These are phyloP conservation scores for Saccharum hybrid DNA, from an alignment of 202 grass and related monocot genomes.

Conservation along the genomic window DNA sequence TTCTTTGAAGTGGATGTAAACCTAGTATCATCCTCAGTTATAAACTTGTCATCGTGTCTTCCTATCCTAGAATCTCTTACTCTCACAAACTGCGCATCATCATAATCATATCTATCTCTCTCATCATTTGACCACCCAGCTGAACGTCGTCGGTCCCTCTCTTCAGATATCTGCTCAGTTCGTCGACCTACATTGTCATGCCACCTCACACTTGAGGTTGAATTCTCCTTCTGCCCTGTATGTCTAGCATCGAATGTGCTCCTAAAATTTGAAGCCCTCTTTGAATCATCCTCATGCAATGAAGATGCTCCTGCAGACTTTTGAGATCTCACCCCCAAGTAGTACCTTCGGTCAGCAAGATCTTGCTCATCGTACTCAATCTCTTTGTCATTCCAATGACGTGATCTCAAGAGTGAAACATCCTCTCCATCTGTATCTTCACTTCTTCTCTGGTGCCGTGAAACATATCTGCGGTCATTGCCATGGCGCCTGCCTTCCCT, in stretches of 20 bases:
- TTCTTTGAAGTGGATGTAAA: constrained; percentile 58
- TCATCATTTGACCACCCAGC: constrained; percentile 48
- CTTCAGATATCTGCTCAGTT: constrained; percentile 39
- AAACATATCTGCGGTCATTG: constrained; percentile 40
- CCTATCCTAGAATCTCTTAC: constrained; percentile 55
- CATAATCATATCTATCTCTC: constrained; percentile 50
- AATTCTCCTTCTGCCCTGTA: constrained; percentile 37
- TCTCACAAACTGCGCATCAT: constrained; percentile 46
- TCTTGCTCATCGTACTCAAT: constrained; percentile 49
- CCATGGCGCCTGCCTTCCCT: constrained; percentile 21
- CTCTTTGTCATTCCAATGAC: constrained; percentile 25
- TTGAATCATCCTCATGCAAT: constrained; percentile 48
- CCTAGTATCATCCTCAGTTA: constrained; percentile 67
- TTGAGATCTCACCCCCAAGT: constrained; percentile 36
- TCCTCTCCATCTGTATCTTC: constrained; percentile 33
- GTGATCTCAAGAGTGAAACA: constrained; percentile 29
- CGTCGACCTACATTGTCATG: constrained; percentile 43
- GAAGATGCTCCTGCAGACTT: constrained; percentile 41
- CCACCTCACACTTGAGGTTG: constrained; percentile 44
- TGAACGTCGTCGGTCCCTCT: constrained; percentile 24
- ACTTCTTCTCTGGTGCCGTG: constrained; percentile 28
- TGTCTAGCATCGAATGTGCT: constrained; percentile 35
- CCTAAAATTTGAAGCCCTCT: constrained; percentile 46
- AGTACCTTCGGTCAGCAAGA: constrained; percentile 43
- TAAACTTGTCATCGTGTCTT: constrained; percentile 61